Conservation (phyloP, 176 grass and related monocot species). For the Canna indica region DNA sequence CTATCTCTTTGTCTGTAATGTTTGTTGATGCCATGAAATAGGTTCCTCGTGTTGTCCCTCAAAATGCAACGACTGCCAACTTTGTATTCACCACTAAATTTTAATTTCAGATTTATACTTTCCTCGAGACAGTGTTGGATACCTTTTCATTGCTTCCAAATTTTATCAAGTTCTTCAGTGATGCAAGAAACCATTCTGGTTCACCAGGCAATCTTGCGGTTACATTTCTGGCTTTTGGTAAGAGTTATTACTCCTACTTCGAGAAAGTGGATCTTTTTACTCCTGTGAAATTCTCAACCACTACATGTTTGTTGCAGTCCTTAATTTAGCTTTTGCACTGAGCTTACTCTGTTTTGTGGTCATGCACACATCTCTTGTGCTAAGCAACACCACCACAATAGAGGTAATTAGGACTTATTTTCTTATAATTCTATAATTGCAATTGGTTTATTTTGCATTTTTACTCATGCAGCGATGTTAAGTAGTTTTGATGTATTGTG, state of each 20-base stretch:
- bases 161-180: constrained; percentile 62
- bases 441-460: background rate
- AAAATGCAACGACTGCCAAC: background rate
- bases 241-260: constrained; percentile 1
- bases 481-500: too few species aligned
- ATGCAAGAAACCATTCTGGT: constrained; percentile 36
- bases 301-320: constrained; percentile 53
- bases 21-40: background rate
- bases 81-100: constrained; percentile 13
- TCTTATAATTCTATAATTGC: background rate
- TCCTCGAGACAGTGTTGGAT: constrained; percentile 56
- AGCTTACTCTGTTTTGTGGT: constrained; percentile 75
- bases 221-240: constrained; percentile 80
- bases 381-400: constrained; percentile 64
- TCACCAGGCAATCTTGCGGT: constrained; percentile 55
- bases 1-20: background rate
- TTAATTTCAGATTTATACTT: constrained; percentile 54
- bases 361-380: constrained; percentile 55
- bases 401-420: constrained; percentile 44
- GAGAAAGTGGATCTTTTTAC: constrained; percentile 4
- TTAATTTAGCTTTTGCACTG: constrained; percentile 77
- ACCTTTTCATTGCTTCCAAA: constrained; percentile 52
- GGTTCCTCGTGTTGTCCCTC: background rate
- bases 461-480: background rate
- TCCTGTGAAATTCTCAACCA: constrained; percentile 10